phyloP scores from a whole-genome alignment of 2,329 filamentous ascomycete species.

The Aspergillus sergii region DNA sequence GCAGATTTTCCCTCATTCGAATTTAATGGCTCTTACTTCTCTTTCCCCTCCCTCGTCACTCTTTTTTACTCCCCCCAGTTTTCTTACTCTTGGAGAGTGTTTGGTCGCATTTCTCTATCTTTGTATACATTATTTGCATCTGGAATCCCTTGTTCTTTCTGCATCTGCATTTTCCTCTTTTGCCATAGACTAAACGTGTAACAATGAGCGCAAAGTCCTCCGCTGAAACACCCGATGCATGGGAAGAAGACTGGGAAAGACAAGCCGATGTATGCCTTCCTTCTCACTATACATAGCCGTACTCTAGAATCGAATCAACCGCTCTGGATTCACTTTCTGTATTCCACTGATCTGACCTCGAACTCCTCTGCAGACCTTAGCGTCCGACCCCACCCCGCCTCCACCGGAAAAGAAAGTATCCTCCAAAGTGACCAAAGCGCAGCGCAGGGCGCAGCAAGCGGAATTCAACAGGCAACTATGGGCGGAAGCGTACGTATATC shows the following conservation, averaged over 20 bases:
- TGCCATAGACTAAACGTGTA: neutral
- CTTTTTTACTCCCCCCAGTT: conserved; percentile 1
- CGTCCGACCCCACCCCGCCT: conserved; percentile 41
- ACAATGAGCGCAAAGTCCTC: conserved; percentile 49
- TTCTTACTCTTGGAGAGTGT: neutral
- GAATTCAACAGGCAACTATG: conserved; percentile 85
- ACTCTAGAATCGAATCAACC: neutral
- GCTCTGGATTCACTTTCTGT: neutral
- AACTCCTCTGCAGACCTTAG: conserved; percentile 40
- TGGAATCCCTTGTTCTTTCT: neutral
- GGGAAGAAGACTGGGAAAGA: conserved; percentile 89
- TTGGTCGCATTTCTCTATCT: neutral
- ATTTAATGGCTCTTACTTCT: conserved; percentile 6
- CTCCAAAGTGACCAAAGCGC: conserved; percentile 68
- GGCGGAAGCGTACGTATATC: conserved; percentile 72
- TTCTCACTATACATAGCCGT: neutral
- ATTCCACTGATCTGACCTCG: neutral
- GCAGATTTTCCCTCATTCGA: conserved; percentile 10
- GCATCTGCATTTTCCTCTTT: neutral
- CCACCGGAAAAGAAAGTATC: conserved; percentile 47
- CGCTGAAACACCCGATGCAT: conserved; percentile 69
- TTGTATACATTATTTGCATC: neutral
- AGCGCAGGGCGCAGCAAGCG: conserved; percentile 76
- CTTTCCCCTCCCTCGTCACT: conserved; percentile 8
- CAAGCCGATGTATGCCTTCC: conserved; percentile 66